Conservation (phyloP, 139 green algal genomes). For the Chlamydomonas schloesseri region DNA sequence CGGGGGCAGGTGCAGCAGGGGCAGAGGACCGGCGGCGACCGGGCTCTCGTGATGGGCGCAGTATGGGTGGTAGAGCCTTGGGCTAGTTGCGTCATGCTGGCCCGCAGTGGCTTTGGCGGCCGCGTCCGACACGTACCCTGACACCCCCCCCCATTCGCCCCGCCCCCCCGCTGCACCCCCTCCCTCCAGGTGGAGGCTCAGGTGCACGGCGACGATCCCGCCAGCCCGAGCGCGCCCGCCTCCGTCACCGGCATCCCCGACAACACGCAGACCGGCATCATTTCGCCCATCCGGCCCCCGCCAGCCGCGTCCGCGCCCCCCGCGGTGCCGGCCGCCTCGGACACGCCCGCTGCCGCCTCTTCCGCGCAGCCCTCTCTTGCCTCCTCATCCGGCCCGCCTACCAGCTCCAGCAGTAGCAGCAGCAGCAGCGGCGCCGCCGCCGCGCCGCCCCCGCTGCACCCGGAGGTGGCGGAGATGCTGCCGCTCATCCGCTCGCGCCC, state of each 20-base stretch:
- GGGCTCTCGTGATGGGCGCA: too few species aligned
- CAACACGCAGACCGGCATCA: conserved; percentile 12
- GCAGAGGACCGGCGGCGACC: too few species aligned
- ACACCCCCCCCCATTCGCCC: too few species aligned
- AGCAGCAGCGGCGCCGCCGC: not conserved
- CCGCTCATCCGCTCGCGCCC: conserved; percentile 25
- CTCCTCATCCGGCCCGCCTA: too few species aligned
- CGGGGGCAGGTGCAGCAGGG: too few species aligned
- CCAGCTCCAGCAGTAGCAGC: too few species aligned
- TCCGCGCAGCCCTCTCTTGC: too few species aligned
- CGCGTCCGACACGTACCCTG: too few species aligned
- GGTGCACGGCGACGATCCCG: conserved; percentile 6
- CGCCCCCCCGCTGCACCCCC: too few species aligned
- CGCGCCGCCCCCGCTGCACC: conserved; percentile 28
- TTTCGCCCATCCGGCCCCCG: not conserved
- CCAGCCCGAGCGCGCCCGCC: not conserved
- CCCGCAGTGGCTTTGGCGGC: too few species aligned
- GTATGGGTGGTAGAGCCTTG: too few species aligned
- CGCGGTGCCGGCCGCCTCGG: not conserved
- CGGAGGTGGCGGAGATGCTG: conserved; percentile 46
- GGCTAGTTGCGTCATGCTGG: too few species aligned
- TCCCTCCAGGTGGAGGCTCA: conserved; percentile 31
- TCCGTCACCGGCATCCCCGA: conserved; percentile 8
- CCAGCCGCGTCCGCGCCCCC: not conserved
- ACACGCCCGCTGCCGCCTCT: not conserved